Conservation (phyloP, 768 basidiomycete genomes). For the Lentinula lateritia region DNA sequence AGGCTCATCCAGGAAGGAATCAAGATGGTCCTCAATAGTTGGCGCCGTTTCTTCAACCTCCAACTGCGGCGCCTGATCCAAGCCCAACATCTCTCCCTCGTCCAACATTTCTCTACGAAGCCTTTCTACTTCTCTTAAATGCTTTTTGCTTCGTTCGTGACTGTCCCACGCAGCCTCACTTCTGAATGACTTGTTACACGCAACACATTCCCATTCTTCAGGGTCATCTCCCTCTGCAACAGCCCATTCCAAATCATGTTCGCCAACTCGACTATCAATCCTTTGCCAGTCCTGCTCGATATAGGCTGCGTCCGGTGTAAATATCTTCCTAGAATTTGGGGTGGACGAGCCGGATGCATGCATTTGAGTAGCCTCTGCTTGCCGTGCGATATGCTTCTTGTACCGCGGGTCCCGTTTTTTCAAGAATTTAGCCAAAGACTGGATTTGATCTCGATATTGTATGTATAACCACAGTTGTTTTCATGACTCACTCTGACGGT, state of each 20-base stretch:
- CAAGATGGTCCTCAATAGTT: background rate
- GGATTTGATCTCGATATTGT: background rate
- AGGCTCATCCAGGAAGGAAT: background rate
- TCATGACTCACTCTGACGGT: constrained; percentile 62
- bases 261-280: constrained; percentile 33
- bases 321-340: constrained; percentile 16
- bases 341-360: constrained; percentile 26
- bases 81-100: constrained; percentile 65
- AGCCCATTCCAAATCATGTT: constrained; percentile 72
- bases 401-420: constrained; percentile 89
- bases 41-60: constrained; percentile 16
- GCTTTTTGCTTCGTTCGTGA: constrained; percentile 94
- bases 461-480: background rate
- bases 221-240: constrained; percentile 62
- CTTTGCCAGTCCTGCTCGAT: constrained; percentile 92
- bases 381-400: constrained; percentile 54
- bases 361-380: constrained; percentile 26
- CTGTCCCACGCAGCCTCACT: constrained; percentile 95
- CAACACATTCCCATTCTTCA: constrained; percentile 95
- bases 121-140: constrained; percentile 79
- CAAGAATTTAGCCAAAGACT: constrained; percentile 73
- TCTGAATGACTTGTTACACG: constrained; percentile 82
- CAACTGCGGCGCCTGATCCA: constrained; percentile 29
- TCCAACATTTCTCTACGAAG: constrained; percentile 71
- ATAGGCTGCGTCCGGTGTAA: constrained; percentile 37